Percentiles rank a stretch among this genome's conserved stretches.
Conservation (phyloP, 1,139 yeast species). For the Pichia sp. region DNA sequence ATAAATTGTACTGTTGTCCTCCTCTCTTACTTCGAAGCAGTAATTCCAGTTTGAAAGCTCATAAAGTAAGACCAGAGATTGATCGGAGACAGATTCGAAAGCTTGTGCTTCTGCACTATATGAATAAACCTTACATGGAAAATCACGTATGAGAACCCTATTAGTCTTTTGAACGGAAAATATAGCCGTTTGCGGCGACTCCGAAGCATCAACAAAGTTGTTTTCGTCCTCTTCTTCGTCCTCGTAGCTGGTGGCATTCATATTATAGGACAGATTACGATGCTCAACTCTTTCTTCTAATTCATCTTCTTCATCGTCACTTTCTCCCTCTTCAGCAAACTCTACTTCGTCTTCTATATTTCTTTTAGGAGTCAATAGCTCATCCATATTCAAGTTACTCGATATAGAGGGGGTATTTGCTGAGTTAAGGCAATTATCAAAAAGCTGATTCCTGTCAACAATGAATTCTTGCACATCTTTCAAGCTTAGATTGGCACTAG, state of each 20-base stretch:
- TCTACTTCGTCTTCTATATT: slow-evolving; percentile 11
- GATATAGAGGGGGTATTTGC: slow-evolving; percentile 9
- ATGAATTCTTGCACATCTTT: slow-evolving; percentile 56
- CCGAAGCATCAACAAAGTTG: slow-evolving; percentile 29
- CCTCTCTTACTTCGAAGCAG: slow-evolving; percentile 41
- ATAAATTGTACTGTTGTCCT: slow-evolving; percentile 25
- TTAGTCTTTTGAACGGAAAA: slow-evolving; percentile 1
- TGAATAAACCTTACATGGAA: slow-evolving; percentile 28
- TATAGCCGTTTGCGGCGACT: slow-evolving; percentile 20
- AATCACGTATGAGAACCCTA: slow-evolving; percentile 13
- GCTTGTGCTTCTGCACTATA: slow-evolving; percentile 52
- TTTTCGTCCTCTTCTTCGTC: slow-evolving; percentile 27
- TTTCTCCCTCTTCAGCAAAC: slow-evolving; percentile 17
- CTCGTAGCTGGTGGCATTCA: slow-evolving; percentile 18
- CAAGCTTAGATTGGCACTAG: slow-evolving; percentile 45
- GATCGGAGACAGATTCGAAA: slow-evolving; percentile 43
- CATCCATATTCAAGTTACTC: slow-evolving; percentile 8
- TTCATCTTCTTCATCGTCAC: slow-evolving; percentile 15
- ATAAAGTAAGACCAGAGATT: slow-evolving; percentile 37
- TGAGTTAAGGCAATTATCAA: slow-evolving; percentile 17
- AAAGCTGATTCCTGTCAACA: slow-evolving; percentile 32
- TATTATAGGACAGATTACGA: slow-evolving; percentile 10
- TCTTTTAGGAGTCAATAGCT: slow-evolving; percentile 6
- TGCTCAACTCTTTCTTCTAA: slow-evolving; percentile 5
- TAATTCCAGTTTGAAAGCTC: slow-evolving; percentile 52